phyloP scores from a whole-genome alignment of 2,329 filamentous ascomycete species.

The Pseudogymnoascus sp. region DNA sequence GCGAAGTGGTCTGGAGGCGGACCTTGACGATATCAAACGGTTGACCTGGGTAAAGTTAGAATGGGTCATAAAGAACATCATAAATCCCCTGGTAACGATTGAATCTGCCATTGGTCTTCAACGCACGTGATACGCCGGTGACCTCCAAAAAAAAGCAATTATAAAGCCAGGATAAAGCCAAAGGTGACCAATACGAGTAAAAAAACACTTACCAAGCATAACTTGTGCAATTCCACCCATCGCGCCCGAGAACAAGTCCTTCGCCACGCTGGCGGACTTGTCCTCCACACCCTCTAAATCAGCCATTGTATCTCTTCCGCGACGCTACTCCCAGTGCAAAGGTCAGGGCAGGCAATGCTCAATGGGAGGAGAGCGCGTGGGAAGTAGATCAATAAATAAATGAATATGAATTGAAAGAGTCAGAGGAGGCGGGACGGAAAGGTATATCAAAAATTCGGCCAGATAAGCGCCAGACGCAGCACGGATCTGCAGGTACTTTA shows the following conservation, averaged over 20 bases:
- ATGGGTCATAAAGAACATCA: conserved; percentile 8
- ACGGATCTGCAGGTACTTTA: conserved; percentile 7
- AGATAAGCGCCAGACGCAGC: background rate
- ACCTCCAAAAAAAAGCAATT: background rate
- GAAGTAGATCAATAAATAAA: background rate
- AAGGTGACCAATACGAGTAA: conserved; percentile 9
- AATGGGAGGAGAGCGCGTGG: background rate
- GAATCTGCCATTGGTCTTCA: background rate
- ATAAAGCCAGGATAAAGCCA: background rate
- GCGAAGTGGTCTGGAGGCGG: conserved; percentile 78
- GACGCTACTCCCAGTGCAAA: conserved; percentile 6
- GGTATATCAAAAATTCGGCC: conserved; percentile 8
- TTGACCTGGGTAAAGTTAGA: conserved; percentile 42
- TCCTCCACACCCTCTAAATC: background rate
- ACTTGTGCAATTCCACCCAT: conserved; percentile 91
- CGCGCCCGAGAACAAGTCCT: conserved; percentile 87
- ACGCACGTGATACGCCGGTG: background rate
- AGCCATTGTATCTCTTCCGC: conserved; percentile 5
- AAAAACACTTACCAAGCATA: conserved; percentile 62
- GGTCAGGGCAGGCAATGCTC: conserved; percentile 4
- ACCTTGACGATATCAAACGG: conserved; percentile 94
- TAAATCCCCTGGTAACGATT: background rate
- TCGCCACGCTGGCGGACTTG: conserved; percentile 31
- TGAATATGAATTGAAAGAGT: conserved; percentile 1
- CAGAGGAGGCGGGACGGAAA: background rate